phyloP scores from a whole-genome alignment of 345 rosid species.

The Populus pruinosa region DNA sequence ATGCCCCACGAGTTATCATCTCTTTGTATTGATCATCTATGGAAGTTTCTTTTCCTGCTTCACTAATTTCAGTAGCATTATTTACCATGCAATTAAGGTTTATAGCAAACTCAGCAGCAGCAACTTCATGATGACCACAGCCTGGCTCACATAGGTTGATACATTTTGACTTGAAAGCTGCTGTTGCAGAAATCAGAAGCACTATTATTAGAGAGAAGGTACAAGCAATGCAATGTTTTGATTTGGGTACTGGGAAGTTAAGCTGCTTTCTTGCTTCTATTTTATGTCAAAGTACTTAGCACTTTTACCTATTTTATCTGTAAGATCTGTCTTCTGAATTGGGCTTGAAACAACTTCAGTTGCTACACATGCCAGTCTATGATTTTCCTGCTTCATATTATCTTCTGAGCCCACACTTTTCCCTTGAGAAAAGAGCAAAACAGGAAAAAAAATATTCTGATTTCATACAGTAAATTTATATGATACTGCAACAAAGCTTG shows the following conservation, averaged over 20 bases:
- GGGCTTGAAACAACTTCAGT: slow-evolving; percentile 27
- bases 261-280: neutral
- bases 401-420: slow-evolving; percentile 28
- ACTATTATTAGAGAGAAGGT: slow-evolving; percentile 17
- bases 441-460: neutral
- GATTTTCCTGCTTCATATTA: slow-evolving; percentile 30
- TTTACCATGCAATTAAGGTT: slow-evolving; percentile 9
- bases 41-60: slow-evolving; percentile 23
- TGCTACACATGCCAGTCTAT: slow-evolving; percentile 19
- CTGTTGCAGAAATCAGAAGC: slow-evolving; percentile 34
- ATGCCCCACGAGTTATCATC: slow-evolving; percentile 25
- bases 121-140: slow-evolving; percentile 23
- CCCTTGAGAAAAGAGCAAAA: slow-evolving; percentile 30
- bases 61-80: slow-evolving; percentile 17
- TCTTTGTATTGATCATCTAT: slow-evolving; percentile 20
- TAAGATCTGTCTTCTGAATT: slow-evolving; percentile 21
- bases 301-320: slow-evolving; percentile 39
- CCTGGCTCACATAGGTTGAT: slow-evolving; percentile 21
- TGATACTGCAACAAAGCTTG: slow-evolving; percentile 8
- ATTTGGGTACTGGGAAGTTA: slow-evolving; percentile 1
- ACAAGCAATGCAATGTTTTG: slow-evolving; percentile 9
- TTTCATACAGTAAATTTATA: neutral
- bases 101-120: slow-evolving; percentile 17
- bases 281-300: neutral
- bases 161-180: slow-evolving; percentile 16